Base-by-base conservation (phyloP, 1,284 basidiomycete genomes). In the Amylostereum areolatum region DNA sequence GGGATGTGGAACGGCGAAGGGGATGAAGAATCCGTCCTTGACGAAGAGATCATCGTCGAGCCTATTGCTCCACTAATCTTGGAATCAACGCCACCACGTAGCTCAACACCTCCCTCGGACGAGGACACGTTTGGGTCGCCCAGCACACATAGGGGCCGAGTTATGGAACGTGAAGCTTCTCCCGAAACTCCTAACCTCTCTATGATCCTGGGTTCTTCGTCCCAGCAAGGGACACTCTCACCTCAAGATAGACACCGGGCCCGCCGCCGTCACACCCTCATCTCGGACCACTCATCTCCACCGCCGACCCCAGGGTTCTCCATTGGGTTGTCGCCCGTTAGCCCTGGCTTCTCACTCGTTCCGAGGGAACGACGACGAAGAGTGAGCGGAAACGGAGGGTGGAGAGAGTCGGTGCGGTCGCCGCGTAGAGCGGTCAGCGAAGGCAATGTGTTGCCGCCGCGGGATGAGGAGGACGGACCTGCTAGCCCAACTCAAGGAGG, bases 291-390 rank as follows among this genome's bases (percentile, higher is more conserved):
- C 41, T 5, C 5, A 7, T 43, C 41, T 27, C 36, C 61, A 7
- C 58, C 61, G 28, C 59, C 65, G 37, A 60, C 64, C 11, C 70
- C 74, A 3, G 84, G 84, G 5, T 80, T 89, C 64, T 81, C 83
- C 54, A 88, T 88, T 54, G 85, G 85, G 3, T 60, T 89, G 41
- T 85, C 83, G 25, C 83, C 85, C 10, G 69, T 84, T 48, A 85
- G 83, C 58, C 85, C 85, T 30, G 85, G 85, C 18, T 89, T 88
- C 59, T 71, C 75, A 27, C 73, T 86, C 47, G 70, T 80, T 43
- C 81, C 82, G 28, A 63, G 68, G 44, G 75, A 78, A 53, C 64
- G 75, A 55, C 69, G 77, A 55, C 64, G 78, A 57, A 63, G 70
- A 40, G 52, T 62, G n/a, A 72, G 72, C 55, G 69, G 64, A 32